Evolutionary conservation across 805 yeast species (phyloP).

Genomic region (Naumovozyma baii): DNA sequence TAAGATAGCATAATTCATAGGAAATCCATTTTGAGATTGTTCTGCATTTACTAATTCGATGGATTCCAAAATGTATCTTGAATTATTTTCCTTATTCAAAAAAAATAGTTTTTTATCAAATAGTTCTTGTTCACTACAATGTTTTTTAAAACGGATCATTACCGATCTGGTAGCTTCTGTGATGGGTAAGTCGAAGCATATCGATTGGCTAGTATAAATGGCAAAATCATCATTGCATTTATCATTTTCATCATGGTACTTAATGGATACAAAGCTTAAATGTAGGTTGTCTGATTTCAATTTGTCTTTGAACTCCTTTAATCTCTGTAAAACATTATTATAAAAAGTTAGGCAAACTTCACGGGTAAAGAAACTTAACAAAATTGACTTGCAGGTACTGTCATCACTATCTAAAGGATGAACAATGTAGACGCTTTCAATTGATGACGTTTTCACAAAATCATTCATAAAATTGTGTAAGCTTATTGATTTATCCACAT

Average conservation of each 20-base stretch:
- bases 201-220: slow-evolving; percentile 3
- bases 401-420: slow-evolving; percentile 30
- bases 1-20: slow-evolving; percentile 16
- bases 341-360: slow-evolving; percentile 32
- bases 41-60: slow-evolving; percentile 17
- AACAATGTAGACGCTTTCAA: slow-evolving; percentile 45
- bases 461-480: slow-evolving; percentile 29
- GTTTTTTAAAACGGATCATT: slow-evolving; percentile 13
- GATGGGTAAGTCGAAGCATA: slow-evolving; percentile 15
- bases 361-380: slow-evolving; percentile 27
- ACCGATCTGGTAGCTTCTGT: slow-evolving; percentile 26
- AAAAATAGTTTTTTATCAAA: slow-evolving; percentile 10
- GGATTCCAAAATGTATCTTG: slow-evolving; percentile 23
- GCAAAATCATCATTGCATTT: slow-evolving; percentile 28
- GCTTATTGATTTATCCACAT: slow-evolving; percentile 15
- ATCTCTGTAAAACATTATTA: slow-evolving; percentile 30
- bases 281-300: slow-evolving; percentile 33
- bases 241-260: slow-evolving; percentile 11
- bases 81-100: slow-evolving; percentile 8
- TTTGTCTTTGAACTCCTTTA: slow-evolving; percentile 29
- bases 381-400: slow-evolving; percentile 20
- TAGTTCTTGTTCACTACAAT: slow-evolving; percentile 6
- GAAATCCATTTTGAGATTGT: slow-evolving; percentile 6
- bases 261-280: slow-evolving; percentile 29
- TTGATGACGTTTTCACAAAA: slow-evolving; percentile 47